Percentiles rank a stretch among this genome's conserved stretches.
Conservation (phyloP, 2,329 filamentous ascomycete genomes). For the Colletotrichum sansevieriae region DNA sequence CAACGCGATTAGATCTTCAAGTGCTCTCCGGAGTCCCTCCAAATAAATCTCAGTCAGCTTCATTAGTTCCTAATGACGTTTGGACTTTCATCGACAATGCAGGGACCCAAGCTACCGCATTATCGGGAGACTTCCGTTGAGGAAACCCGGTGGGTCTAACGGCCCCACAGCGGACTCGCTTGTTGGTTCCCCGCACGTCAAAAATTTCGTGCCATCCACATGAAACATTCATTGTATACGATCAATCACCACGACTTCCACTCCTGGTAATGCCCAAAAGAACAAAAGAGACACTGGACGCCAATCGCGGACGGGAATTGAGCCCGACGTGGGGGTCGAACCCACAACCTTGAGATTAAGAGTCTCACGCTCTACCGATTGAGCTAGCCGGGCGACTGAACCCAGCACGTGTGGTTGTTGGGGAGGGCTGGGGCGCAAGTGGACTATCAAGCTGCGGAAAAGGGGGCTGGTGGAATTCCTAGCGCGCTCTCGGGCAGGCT, state of each 20-base stretch:
- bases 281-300: background rate
- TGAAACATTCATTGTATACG: background rate
- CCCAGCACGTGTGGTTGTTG: conserved; percentile 18
- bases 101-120: background rate
- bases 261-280: background rate
- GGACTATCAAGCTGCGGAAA: background rate
- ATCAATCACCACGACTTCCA: no score
- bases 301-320: conserved; percentile 33
- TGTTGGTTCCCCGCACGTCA: background rate
- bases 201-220: background rate
- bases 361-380: conserved; percentile 82
- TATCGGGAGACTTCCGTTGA: background rate
- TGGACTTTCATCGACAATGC: background rate
- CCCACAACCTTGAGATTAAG: conserved; percentile 72
- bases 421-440: accelerated
- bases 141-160: background rate
- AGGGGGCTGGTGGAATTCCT: background rate
- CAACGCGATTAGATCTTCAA: no score
- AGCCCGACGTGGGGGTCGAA: conserved; percentile 55
- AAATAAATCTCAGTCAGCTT: no score
- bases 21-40: no score
- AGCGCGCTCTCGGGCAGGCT: background rate
- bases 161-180: conserved; percentile 11
- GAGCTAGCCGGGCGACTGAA: conserved; percentile 68
- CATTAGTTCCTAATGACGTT: no score